Evolutionary conservation across 2,329 filamentous ascomycete species (phyloP).

Genomic region (Fusarium foetens): DNA sequence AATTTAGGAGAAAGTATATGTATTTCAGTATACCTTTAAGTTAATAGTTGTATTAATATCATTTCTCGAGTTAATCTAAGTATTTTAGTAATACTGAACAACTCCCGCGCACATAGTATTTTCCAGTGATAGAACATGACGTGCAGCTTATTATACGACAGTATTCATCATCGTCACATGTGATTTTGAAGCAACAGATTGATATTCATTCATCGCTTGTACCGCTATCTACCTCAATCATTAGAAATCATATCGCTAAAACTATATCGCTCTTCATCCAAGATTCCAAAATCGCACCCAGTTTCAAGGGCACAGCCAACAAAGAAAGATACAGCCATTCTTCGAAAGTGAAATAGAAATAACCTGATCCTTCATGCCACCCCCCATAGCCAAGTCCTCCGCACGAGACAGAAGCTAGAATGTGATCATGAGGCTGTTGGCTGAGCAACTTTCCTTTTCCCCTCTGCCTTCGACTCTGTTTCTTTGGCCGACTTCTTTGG

Average conservation of each 20-base stretch:
- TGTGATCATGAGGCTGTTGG: not conserved
- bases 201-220: not conserved
- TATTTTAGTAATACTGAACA: not conserved
- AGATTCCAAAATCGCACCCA: not conserved
- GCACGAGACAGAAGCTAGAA: not conserved
- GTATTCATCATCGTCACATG: not conserved
- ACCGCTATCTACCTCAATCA: not conserved
- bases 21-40: not conserved
- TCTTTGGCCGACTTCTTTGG: not conserved
- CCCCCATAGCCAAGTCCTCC: not conserved
- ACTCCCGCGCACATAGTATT: not conserved
- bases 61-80: not conserved
- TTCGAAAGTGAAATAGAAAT: not conserved
- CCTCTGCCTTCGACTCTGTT: not conserved
- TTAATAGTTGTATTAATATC: not conserved
- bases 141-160: not conserved
- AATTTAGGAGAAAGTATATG: not conserved
- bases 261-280: conserved; percentile 12
- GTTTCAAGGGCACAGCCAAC: not conserved
- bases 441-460: not conserved
- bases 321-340: not conserved
- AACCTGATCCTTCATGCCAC: not conserved
- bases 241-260: conserved; percentile 12
- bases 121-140: not conserved
- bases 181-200: not conserved